These are phyloP conservation scores for Wakefieldia striispora DNA, from an alignment of 768 basidiomycete genomes.

Conservation along the genomic window DNA sequence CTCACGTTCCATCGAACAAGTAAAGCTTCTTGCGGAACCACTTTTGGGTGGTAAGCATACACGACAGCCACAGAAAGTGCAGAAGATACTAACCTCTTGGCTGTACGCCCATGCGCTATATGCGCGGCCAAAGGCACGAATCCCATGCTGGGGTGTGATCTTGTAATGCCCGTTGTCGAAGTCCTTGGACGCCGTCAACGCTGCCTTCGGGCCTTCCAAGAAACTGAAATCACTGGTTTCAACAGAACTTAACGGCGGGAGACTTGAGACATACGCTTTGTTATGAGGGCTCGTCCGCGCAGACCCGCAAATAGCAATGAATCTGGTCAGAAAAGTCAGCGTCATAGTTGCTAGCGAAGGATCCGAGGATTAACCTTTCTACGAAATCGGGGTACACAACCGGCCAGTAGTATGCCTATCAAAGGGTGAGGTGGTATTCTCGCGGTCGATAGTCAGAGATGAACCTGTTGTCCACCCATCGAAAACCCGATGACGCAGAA, in stretches of 20 bases:
- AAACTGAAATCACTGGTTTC: conserved; percentile 36
- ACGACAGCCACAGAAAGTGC: not conserved
- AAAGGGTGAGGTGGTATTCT: not conserved
- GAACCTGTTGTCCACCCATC: conserved; percentile 55
- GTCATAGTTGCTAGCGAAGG: not conserved
- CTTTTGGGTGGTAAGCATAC: conserved; percentile 26
- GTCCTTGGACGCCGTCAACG: conserved; percentile 50
- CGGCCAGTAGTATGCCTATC: conserved; percentile 55
- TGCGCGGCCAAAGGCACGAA: conserved; percentile 54
- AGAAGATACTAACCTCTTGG: conserved; percentile 40
- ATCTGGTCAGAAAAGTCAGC: conserved; percentile 33
- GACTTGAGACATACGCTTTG: conserved; percentile 40
- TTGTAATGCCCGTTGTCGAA: conserved; percentile 55
- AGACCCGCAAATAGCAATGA: conserved; percentile 50
- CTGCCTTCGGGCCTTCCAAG: conserved; percentile 58
- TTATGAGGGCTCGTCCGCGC: conserved; percentile 57
- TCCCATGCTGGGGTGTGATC: conserved; percentile 42
- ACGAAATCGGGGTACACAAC: conserved; percentile 55
- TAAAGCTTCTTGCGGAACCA: conserved; percentile 53
- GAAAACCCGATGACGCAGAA: conserved; percentile 53
- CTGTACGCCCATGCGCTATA: conserved; percentile 62
- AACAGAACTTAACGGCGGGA: not conserved
- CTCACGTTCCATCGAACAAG: conserved; percentile 41
- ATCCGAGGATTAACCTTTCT: conserved; percentile 35
- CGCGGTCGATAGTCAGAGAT: not conserved